Evolutionary conservation across 1,284 basidiomycete species (phyloP).

Genomic region (Cryptococcus floricola): DNA sequence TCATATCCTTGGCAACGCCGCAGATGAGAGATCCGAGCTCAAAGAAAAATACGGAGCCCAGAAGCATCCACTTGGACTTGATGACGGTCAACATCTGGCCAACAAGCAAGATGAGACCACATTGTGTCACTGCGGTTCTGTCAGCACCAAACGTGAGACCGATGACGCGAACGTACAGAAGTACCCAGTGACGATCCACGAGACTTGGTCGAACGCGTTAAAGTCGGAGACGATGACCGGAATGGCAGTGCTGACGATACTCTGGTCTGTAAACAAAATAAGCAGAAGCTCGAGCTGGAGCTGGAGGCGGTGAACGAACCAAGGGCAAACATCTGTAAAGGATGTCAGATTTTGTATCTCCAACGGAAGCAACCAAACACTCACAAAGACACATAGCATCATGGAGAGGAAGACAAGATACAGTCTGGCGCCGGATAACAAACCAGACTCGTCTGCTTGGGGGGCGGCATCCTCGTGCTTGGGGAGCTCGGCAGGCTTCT

Average conservation of each 20-base stretch:
- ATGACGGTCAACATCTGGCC: slow-evolving; percentile 50
- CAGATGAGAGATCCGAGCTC: slow-evolving; percentile 55
- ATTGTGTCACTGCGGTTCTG: slow-evolving; percentile 38
- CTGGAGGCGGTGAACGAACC: slow-evolving; percentile 3
- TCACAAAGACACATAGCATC: slow-evolving; percentile 45
- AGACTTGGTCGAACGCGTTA: slow-evolving; percentile 34
- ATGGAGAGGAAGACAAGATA: slow-evolving; percentile 35
- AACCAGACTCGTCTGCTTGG: slow-evolving; percentile 13
- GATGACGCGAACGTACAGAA: slow-evolving; percentile 41
- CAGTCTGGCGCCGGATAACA: slow-evolving; percentile 27
- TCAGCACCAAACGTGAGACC: background rate
- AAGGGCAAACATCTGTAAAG: slow-evolving; percentile 21
- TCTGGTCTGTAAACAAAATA: slow-evolving; percentile 34
- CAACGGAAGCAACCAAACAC: slow-evolving; percentile 1
- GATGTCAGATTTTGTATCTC: background rate
- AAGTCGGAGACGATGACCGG: slow-evolving; percentile 53
- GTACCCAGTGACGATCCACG: slow-evolving; percentile 50
- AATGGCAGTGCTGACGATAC: slow-evolving; percentile 50
- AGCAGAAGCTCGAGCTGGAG: slow-evolving; percentile 14
- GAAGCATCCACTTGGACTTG: slow-evolving; percentile 52
- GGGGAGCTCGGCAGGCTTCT: background rate
- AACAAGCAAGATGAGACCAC: slow-evolving; percentile 48
- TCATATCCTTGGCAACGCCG: slow-evolving; percentile 50
- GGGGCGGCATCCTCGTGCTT: slow-evolving; percentile 1
- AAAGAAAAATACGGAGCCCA: slow-evolving; percentile 51